Evolutionary conservation across 2,329 filamentous ascomycete genomes (phyloP), one percentile per base, ranked within the genome.

Genomic region (Monilinia fructicola): DNA sequence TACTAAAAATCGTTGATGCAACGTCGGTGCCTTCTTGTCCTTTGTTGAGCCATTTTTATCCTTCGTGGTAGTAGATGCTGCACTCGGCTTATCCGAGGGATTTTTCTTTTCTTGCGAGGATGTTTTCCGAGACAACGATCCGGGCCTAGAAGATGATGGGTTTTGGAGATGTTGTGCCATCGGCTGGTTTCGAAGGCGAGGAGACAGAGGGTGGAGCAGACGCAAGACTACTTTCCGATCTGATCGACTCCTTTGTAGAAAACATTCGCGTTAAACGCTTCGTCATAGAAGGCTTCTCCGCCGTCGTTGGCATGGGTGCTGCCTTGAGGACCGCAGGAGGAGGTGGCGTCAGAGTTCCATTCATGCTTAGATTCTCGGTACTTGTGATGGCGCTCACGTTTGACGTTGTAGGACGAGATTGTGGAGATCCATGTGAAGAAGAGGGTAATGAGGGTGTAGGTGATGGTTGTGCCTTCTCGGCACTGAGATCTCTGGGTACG

Each of bases 201-300:
- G 77, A 63, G 21, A 78, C 79, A 23, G 78, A 71, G 63, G 77
- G 75, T n/a, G 67, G 67, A 54, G 18, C 31, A 16, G 56, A 53
- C 35, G 67, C 71, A 66, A 73, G 61, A 67, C 65, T 70, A 40
- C 18, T 66, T 31, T 75, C 71, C 31, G 73, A 71, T 68, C 67
- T 72, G n/a, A 65, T 67, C 26, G 79, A 74, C 64, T 87, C 85
- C 74, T 84, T 87, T 70, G 80, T 82, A 64, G 83, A 86, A 77
- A 89, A 89, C 83, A 89, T 89, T 79, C 86, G 84, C 52, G 85
- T 85, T 66, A 89, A 76, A 56, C 85, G 84, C 74, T 87, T 85
- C 75, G 88, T 89, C 78, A 89, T 85, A 18, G 85, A 86, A 2
- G 82, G 76, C 76, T 85, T 87, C 72, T 87, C 85, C 10, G 26